A percentile compares a stretch with the other conserved stretches of the same genome.
phyloP scores from a whole-genome alignment of 2,329 filamentous ascomycete species.

The Emergomyces africanus region DNA sequence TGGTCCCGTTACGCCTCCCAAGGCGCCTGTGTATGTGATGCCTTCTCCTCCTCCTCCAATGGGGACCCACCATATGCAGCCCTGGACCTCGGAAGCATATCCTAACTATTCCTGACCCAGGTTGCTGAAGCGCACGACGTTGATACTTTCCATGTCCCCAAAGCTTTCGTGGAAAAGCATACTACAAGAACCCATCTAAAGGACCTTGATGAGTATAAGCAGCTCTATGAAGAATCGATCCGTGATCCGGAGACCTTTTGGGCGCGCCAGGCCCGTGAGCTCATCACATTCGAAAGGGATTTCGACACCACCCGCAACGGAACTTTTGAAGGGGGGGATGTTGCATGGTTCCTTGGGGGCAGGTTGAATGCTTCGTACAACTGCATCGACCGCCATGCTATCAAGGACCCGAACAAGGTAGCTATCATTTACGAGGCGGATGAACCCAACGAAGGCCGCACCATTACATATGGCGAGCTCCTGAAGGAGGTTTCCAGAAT shows the following conservation, averaged over 20 bases:
- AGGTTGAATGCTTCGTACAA: slow-evolving; percentile 94
- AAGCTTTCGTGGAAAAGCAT: slow-evolving; percentile 46
- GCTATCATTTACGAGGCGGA: slow-evolving; percentile 99
- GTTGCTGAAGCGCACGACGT: slow-evolving; percentile 37
- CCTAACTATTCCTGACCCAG: slow-evolving; percentile 20
- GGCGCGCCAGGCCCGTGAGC: slow-evolving; percentile 71
- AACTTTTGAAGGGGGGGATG: slow-evolving; percentile 65
- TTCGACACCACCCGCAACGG: slow-evolving; percentile 82
- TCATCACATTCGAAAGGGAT: slow-evolving; percentile 80
- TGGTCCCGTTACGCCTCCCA: slow-evolving; percentile 20
- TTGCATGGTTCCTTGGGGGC: slow-evolving; percentile 90
- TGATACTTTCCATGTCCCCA: slow-evolving; percentile 43
- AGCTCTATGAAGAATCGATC: slow-evolving; percentile 71
- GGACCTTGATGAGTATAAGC: slow-evolving; percentile 49
- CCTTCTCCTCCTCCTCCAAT: background rate
- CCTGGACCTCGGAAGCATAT: background rate
- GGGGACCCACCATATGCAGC: background rate
- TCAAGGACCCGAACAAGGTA: slow-evolving; percentile 81
- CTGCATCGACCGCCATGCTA: slow-evolving; percentile 91
- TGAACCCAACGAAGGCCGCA: slow-evolving; percentile 74
- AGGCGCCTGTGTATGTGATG: slow-evolving; percentile 27
- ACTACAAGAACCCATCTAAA: slow-evolving; percentile 47
- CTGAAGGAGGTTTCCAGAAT: slow-evolving; percentile 81
- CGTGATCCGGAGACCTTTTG: slow-evolving; percentile 82
- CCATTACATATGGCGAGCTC: slow-evolving; percentile 84